phyloP scores from a whole-genome alignment of 805 yeast genomes.

The Metschnikowia cerradonensis region DNA sequence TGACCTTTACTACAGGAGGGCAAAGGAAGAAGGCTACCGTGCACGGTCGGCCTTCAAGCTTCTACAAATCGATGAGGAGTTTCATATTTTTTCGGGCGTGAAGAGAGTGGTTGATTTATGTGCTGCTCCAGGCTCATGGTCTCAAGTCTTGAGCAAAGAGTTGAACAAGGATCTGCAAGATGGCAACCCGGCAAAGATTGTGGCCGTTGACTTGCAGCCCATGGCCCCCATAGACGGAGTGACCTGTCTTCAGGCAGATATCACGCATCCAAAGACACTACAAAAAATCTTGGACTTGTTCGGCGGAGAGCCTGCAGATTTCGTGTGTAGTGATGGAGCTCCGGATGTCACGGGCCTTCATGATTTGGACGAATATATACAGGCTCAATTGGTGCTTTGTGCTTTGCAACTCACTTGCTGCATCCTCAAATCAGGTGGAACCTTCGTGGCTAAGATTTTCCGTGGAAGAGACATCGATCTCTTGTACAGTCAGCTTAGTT shows the following conservation, averaged over 20 bases:
- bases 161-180: constrained; percentile 31
- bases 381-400: constrained; percentile 87
- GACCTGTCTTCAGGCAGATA: constrained; percentile 89
- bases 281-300: constrained; percentile 70
- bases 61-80: constrained; percentile 86
- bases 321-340: constrained; percentile 96
- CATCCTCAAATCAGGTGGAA: constrained; percentile 81
- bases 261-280: constrained; percentile 91
- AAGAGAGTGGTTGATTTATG: constrained; percentile 90
- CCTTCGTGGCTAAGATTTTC: constrained; percentile 93
- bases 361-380: constrained; percentile 94
- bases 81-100: constrained; percentile 70
- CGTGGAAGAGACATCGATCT: constrained; percentile 94
- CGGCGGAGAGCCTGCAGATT: constrained; percentile 91
- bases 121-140: constrained; percentile 84
- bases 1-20: constrained; percentile 85
- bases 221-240: constrained; percentile 96
- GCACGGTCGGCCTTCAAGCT: constrained; percentile 96
- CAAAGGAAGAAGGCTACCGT: constrained; percentile 97
- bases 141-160: constrained; percentile 82
- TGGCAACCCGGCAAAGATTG: constrained; percentile 58
- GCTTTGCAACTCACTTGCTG: constrained; percentile 92
- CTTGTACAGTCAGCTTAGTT: constrained; percentile 87
- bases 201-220: constrained; percentile 94
- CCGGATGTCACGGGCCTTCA: constrained; percentile 98